Percentiles rank a stretch among this genome's conserved stretches.
These are phyloP conservation scores for Centaurea solstitialis DNA, from an alignment of 129 eudicot genomes.

Conservation along the genomic window DNA sequence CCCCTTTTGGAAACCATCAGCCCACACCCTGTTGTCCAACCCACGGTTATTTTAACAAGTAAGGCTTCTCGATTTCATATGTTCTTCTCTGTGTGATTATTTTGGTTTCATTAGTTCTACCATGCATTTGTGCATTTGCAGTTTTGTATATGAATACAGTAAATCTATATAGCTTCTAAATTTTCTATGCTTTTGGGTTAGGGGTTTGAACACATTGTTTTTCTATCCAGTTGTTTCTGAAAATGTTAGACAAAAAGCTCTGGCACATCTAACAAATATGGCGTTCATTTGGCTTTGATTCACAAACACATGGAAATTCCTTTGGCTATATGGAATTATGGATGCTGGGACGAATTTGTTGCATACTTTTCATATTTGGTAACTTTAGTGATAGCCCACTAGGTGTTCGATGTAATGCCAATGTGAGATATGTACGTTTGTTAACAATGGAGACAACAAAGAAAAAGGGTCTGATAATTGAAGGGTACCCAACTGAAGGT, in stretches of 20 bases:
- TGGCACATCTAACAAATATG: not conserved
- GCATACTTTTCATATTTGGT: no score
- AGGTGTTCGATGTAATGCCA: no score
- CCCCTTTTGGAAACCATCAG: not conserved
- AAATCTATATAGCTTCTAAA: no score
- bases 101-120: not conserved
- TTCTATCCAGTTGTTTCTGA: not conserved
- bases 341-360: no score
- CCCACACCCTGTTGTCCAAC: not conserved
- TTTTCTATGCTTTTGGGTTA: not conserved
- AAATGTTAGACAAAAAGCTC: not conserved
- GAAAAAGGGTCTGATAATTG: no score
- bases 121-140: no score
- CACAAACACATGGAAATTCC: not conserved
- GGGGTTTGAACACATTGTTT: not conserved
- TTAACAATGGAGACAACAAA: no score
- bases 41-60: not conserved
- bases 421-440: no score
- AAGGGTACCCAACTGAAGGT: no score
- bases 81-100: not conserved
- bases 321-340: no score
- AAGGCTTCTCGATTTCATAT: not conserved
- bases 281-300: not conserved
- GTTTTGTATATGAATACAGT: no score
- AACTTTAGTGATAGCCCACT: no score